Conservation (phyloP, 2,329 filamentous ascomycete genomes). For the Hypoxylon sp. region DNA sequence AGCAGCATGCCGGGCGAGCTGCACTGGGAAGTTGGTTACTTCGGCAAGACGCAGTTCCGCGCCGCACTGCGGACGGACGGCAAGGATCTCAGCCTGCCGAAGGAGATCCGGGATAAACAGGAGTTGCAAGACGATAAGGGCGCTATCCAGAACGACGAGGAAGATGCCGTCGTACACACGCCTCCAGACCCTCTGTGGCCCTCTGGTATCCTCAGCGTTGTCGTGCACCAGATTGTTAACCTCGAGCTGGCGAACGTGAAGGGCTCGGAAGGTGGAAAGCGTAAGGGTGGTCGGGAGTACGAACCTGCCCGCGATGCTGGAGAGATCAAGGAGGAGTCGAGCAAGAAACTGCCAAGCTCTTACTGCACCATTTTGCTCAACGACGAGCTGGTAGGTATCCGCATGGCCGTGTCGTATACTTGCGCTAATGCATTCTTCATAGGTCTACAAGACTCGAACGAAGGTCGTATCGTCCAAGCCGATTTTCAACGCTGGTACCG, state of each 20-base stretch:
- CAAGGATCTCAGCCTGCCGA: slow-evolving; percentile 81
- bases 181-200: slow-evolving; percentile 98
- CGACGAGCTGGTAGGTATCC: slow-evolving; percentile 75
- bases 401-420: slow-evolving; percentile 26
- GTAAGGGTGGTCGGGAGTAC: slow-evolving; percentile 82
- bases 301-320: slow-evolving; percentile 89
- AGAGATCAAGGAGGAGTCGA: slow-evolving; percentile 86
- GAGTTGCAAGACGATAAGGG: slow-evolving; percentile 92
- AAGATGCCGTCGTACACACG: slow-evolving; percentile 88
- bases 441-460: slow-evolving; percentile 88
- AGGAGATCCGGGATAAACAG: slow-evolving; percentile 77
- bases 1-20: slow-evolving; percentile 93
- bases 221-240: slow-evolving; percentile 95
- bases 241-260: slow-evolving; percentile 92
- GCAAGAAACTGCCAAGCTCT: slow-evolving; percentile 83
- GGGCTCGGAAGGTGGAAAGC: slow-evolving; percentile 79
- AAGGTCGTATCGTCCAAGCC: slow-evolving; percentile 95
- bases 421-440: slow-evolving; percentile 46
- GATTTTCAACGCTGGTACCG: slow-evolving; percentile 96
- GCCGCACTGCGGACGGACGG: slow-evolving; percentile 88
- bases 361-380: slow-evolving; percentile 95
- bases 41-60: slow-evolving; percentile 89
- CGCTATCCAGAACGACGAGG: slow-evolving; percentile 75
- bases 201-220: slow-evolving; percentile 85
- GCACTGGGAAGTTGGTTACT: slow-evolving; percentile 96